Conservation (phyloP, 2,329 filamentous ascomycete species). For the Cladosporium austrohemisphaericum region DNA sequence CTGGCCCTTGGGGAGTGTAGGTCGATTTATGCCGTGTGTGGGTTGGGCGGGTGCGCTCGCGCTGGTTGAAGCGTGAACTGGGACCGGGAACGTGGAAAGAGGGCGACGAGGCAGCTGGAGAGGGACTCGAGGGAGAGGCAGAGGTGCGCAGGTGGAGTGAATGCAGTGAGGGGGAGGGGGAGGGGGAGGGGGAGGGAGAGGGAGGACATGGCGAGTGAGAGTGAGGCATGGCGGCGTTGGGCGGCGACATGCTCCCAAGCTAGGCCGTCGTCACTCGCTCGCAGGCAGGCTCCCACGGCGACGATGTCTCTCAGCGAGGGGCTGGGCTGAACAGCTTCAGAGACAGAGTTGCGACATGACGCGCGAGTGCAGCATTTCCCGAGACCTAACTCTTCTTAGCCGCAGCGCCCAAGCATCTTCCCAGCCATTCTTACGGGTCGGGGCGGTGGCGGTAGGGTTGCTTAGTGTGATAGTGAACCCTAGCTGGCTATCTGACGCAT, state of each 20-base stretch:
- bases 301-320: no score
- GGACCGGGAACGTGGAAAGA: slow-evolving; percentile 24
- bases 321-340: no score
- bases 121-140: slow-evolving; percentile 17
- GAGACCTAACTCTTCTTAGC: no score
- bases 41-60: slow-evolving; percentile 19
- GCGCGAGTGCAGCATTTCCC: no score
- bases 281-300: no score
- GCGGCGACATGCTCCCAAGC: no score
- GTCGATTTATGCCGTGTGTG: slow-evolving; percentile 13
- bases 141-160: background rate
- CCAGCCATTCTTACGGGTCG: no score
- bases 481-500: slow-evolving; percentile 9
- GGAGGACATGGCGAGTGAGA: slow-evolving; percentile 16
- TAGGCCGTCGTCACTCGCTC: no score
- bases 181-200: slow-evolving; percentile 16
- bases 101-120: background rate
- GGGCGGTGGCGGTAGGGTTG: no score
- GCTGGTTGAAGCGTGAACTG: slow-evolving; percentile 30
- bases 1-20: slow-evolving; percentile 25
- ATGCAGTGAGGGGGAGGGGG: slow-evolving; percentile 14
- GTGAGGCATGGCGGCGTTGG: slow-evolving; percentile 2
- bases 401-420: no score
- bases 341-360: no score
- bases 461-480: no score